phyloP scores from a whole-genome alignment of 768 basidiomycete species.

The Rhizopogon rudus region DNA sequence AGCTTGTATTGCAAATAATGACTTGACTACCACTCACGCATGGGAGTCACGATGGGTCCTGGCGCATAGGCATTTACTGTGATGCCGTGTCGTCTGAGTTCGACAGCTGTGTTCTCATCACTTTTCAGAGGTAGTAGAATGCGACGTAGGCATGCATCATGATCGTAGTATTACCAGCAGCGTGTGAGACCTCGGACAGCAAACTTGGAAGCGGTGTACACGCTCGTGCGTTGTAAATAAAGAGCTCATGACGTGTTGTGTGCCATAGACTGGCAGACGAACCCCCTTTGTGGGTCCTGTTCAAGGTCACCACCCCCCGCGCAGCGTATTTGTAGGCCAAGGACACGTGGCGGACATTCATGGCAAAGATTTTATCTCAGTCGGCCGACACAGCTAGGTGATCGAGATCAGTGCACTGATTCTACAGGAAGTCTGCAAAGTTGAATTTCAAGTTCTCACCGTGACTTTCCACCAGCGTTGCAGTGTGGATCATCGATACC shows the following conservation, averaged over 20 bases:
- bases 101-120: slow-evolving; percentile 11
- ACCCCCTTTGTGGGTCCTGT: slow-evolving; percentile 22
- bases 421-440: too few species aligned
- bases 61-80: slow-evolving; percentile 26
- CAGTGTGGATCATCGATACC: background rate
- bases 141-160: background rate
- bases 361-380: slow-evolving; percentile 25
- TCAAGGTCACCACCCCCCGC: slow-evolving; percentile 27
- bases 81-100: slow-evolving; percentile 20
- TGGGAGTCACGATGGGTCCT: slow-evolving; percentile 20
- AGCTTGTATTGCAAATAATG: background rate
- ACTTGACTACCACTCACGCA: slow-evolving; percentile 8
- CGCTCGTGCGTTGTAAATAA: background rate
- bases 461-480: slow-evolving; percentile 10
- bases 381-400: slow-evolving; percentile 21
- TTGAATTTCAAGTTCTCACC: background rate
- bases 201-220: slow-evolving; percentile 28
- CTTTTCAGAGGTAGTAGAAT: background rate
- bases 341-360: slow-evolving; percentile 31
- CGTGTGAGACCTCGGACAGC: slow-evolving; percentile 24
- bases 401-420: background rate
- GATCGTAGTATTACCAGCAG: slow-evolving; percentile 1
- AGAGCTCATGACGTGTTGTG: background rate
- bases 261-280: background rate
- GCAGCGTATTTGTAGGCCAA: slow-evolving; percentile 34